Evolutionary conservation across 371 early-diverging fungal genomes (phyloP).

Genomic region (Circinella umbellata): DNA sequence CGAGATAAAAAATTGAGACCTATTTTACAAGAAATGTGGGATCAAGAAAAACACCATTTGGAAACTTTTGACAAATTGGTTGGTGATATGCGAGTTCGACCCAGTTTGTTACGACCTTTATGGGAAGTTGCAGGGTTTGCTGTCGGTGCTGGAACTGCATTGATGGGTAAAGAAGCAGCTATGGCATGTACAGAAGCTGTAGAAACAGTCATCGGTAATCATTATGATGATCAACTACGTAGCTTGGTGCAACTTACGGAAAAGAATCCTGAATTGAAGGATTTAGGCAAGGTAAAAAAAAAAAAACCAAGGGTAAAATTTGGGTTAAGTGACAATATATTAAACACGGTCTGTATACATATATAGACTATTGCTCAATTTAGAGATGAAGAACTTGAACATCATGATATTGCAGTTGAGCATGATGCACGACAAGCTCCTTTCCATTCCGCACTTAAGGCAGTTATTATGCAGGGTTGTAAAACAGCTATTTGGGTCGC

Average conservation of each 20-base stretch:
- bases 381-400: slow-evolving; percentile 96
- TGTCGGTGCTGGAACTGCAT: slow-evolving; percentile 87
- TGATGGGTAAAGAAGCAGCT: slow-evolving; percentile 92
- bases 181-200: slow-evolving; percentile 99
- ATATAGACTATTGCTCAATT: slow-evolving; percentile 73
- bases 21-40: slow-evolving; percentile 92
- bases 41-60: slow-evolving; percentile 90
- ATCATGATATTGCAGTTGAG: slow-evolving; percentile 89
- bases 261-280: slow-evolving; percentile 50
- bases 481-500: slow-evolving; percentile 84
- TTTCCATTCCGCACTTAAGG: slow-evolving; percentile 69
- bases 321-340: neutral
- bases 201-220: slow-evolving; percentile 96
- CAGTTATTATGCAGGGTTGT: slow-evolving; percentile 83
- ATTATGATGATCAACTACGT: slow-evolving; percentile 93
- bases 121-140: slow-evolving; percentile 90
- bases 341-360: neutral
- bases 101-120: slow-evolving; percentile 83
- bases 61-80: slow-evolving; percentile 79
- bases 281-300: slow-evolving; percentile 61
- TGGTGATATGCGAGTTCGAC: slow-evolving; percentile 80
- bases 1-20: slow-evolving; percentile 72
- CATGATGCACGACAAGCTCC: slow-evolving; percentile 89
- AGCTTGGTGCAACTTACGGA: slow-evolving; percentile 68
- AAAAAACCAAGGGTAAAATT: neutral